These are phyloP conservation scores for Ceratocystis destructans DNA, from an alignment of 2,329 filamentous ascomycete genomes.

Conservation along the genomic window DNA sequence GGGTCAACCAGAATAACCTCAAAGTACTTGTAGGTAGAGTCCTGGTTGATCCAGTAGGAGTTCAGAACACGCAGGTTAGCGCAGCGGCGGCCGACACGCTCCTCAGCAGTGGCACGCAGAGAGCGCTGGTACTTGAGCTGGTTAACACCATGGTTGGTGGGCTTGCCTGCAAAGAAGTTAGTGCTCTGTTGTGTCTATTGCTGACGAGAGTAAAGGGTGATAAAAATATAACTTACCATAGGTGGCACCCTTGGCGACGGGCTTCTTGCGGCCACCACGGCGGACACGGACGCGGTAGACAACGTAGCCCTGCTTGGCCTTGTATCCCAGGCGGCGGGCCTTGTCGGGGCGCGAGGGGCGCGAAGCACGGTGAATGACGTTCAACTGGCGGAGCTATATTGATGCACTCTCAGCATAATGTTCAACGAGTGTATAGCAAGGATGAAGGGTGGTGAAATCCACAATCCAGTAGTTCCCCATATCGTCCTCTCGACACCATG, in stretches of 20 bases:
- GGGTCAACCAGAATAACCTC: conserved; percentile 99
- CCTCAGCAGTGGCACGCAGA: conserved; percentile 92
- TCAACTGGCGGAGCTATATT: conserved; percentile 99
- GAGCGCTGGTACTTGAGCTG: conserved; percentile 99
- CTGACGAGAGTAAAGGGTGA: background rate
- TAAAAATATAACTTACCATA: conserved; percentile 55
- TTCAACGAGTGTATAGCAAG: conserved; percentile 99
- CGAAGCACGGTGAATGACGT: conserved; percentile 98
- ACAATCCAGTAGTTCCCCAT: conserved; percentile 17
- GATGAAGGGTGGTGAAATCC: conserved; percentile 26
- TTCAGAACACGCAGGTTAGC: conserved; percentile 98
- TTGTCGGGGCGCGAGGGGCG: conserved; percentile 98
- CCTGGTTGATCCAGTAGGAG: conserved; percentile 99
- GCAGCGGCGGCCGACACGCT: conserved; percentile 98
- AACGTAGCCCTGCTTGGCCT: conserved; percentile 99
- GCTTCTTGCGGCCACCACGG: conserved; percentile 97
- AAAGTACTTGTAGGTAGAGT: conserved; percentile 99
- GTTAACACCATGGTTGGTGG: conserved; percentile 99
- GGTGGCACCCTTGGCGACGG: conserved; percentile 92
- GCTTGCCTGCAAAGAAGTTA: conserved; percentile 60
- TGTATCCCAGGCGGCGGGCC: conserved; percentile 99
- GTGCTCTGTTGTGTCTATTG: conserved; percentile 12
- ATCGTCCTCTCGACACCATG: conserved; percentile 23
- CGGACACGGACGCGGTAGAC: conserved; percentile 99
- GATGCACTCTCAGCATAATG: conserved; percentile 98